Base-by-base conservation (phyloP, 164 flowering plant species). In the Vitis rupestris region DNA sequence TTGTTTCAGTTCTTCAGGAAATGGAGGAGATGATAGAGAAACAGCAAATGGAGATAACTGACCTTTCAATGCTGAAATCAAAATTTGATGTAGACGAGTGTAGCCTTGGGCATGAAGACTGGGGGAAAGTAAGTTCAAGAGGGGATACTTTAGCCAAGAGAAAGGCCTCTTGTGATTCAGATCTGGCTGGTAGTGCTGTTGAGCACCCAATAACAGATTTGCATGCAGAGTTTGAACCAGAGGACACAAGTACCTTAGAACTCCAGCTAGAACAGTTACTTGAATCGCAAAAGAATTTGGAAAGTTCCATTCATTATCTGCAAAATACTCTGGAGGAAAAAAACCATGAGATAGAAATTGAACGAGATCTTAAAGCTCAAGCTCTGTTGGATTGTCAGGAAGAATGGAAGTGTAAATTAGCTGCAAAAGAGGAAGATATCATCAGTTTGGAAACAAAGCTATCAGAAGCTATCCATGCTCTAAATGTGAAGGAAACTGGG, bases 1-100 rank as follows among this genome's bases (percentile, higher is more conserved):
- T 93, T 75, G 79, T 90, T 76, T 80, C 92, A 27, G 67, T 89
- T 82, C 91, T 93, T 72, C 94, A 93, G 71, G 98, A 93, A 67
- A 80, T 90, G 60, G 98, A 90, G 72, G 87, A 81, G 70, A 89
- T 87, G 53, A 74, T 88, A 58, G 90, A 90, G 72, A 81, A 78
- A 50, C 98, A 93, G 80, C 87, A 75, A 71, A 50, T 66, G 53
- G 94, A 88, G 63, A 81, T 89, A 47, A 83, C 81, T 27, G 62
- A 74, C 5, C 79, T 84, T 70, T 85, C 86, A 27, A 65, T 73
- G 31, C 68, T 67, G 3, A 71, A 73, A 50, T 19, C 67, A 31
- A 70, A 84, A 56, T 50, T 59, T 27, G 47, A 72, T n/a, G 14
- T 61, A 12, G 79, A 56, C n/a, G 55, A 23, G 56, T 61, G 55